Evolutionary conservation across 2,329 filamentous ascomycete species (phyloP).

Genomic region (Botrytis pseudocinerea): DNA sequence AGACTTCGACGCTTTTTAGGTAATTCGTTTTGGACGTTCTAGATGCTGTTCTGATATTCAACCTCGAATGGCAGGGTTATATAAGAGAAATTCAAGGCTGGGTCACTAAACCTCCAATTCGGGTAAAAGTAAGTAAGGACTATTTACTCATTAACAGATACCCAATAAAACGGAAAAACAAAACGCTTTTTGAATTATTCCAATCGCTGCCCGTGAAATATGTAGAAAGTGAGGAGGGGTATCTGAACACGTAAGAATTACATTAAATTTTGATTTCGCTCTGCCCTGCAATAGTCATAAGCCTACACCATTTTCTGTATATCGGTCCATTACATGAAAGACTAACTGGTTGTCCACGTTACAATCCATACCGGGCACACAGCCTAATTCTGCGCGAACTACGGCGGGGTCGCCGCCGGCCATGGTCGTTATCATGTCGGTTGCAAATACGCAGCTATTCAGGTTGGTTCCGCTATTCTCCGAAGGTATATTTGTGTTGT

Average conservation of each 20-base stretch:
- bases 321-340: slow-evolving; percentile 49
- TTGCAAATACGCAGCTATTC: slow-evolving; percentile 44
- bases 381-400: slow-evolving; percentile 46
- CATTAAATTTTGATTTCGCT: slow-evolving; percentile 4
- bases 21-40: neutral
- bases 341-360: slow-evolving; percentile 47
- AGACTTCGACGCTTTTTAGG: neutral
- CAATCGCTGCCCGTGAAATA: neutral
- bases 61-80: neutral
- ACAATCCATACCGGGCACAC: slow-evolving; percentile 44
- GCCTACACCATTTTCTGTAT: slow-evolving; percentile 36
- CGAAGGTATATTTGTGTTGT: neutral
- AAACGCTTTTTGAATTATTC: slow-evolving; percentile 8
- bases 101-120: slow-evolving; percentile 6
- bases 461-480: slow-evolving; percentile 27
- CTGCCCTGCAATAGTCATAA: slow-evolving; percentile 28
- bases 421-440: slow-evolving; percentile 49
- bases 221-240: slow-evolving; percentile 10
- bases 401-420: slow-evolving; percentile 42
- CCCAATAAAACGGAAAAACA: neutral
- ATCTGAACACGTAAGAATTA: slow-evolving; percentile 4
- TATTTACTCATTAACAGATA: neutral
- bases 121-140: neutral
- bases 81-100: neutral
- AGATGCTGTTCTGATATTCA: neutral